These are phyloP conservation scores for Rhodotorula babjevae DNA, from an alignment of 768 basidiomycete species.

Conservation along the genomic window DNA sequence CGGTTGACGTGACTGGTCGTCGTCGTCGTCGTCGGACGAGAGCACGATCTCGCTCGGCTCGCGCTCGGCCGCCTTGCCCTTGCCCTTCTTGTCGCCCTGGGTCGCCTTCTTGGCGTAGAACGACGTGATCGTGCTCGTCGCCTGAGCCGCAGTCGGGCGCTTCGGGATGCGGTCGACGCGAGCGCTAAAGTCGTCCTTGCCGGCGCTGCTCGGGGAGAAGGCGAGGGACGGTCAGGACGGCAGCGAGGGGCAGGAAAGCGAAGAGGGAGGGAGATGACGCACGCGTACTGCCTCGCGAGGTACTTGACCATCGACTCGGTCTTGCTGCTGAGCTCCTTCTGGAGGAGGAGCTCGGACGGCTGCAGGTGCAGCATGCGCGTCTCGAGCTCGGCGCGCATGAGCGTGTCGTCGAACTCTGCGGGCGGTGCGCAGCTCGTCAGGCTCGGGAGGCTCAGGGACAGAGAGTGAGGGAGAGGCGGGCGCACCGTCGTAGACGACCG, in stretches of 20 bases:
- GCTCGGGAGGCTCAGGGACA: neutral
- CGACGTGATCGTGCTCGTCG: constrained; percentile 8
- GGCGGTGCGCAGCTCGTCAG: neutral
- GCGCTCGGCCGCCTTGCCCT: constrained; percentile 7
- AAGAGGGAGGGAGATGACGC: constrained; percentile 45
- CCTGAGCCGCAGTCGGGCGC: constrained; percentile 3
- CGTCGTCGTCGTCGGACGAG: constrained; percentile 43
- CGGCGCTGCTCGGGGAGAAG: constrained; percentile 1
- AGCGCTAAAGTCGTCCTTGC: constrained; percentile 3
- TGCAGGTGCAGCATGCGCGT: constrained; percentile 79
- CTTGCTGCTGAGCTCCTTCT: constrained; percentile 57
- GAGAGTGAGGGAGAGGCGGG: neutral
- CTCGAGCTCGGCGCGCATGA: constrained; percentile 87
- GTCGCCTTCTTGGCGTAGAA: constrained; percentile 14
- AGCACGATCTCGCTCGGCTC: constrained; percentile 43
- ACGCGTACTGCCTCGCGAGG: constrained; percentile 50
- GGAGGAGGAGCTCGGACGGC: constrained; percentile 63
- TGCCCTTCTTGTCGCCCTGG: neutral
- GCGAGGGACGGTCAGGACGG: constrained; percentile 47
- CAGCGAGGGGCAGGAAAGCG: too few species aligned
- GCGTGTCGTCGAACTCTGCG: constrained; percentile 55
- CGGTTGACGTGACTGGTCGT: neutral
- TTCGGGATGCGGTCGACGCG: constrained; percentile 33
- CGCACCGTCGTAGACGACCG: constrained; percentile 79
- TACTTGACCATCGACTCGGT: constrained; percentile 72